phyloP scores from a whole-genome alignment of 2,329 filamentous ascomycete species.

The Venturia pyrina region DNA sequence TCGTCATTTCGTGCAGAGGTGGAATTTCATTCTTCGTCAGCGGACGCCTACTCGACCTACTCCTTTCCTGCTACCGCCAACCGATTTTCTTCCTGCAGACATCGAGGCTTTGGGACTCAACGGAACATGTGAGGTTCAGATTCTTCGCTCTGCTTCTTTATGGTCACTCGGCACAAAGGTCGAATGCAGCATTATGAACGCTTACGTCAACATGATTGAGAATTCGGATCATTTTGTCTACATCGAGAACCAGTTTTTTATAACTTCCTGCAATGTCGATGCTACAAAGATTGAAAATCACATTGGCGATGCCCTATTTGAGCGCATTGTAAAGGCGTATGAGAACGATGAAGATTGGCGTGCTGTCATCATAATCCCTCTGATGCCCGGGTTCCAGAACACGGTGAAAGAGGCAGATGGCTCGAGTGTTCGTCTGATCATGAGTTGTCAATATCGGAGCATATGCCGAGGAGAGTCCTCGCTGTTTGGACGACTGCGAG shows the following conservation, averaged over 20 bases:
- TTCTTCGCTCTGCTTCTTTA: slow-evolving; percentile 76
- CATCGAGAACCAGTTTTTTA: slow-evolving; percentile 98
- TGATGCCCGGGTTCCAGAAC: slow-evolving; percentile 98
- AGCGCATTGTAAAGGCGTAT: slow-evolving; percentile 77
- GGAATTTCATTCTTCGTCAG: slow-evolving; percentile 92
- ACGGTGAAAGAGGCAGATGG: slow-evolving; percentile 90
- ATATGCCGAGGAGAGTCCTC: slow-evolving; percentile 89
- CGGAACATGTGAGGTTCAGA: slow-evolving; percentile 93
- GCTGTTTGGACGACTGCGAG: slow-evolving; percentile 77
- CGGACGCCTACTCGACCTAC: slow-evolving; percentile 88
- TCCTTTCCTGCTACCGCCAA: slow-evolving; percentile 84
- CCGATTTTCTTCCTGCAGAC: slow-evolving; percentile 79
- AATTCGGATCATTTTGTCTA: slow-evolving; percentile 96
- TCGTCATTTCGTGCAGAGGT: slow-evolving; percentile 91
- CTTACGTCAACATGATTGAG: slow-evolving; percentile 89
- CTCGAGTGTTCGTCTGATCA: slow-evolving; percentile 86
- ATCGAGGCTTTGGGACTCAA: slow-evolving; percentile 79
- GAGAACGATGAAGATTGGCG: slow-evolving; percentile 83
- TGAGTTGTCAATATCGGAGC: slow-evolving; percentile 93
- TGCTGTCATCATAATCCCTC: slow-evolving; percentile 77
- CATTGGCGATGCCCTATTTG: slow-evolving; percentile 88
- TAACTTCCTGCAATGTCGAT: slow-evolving; percentile 83
- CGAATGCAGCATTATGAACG: slow-evolving; percentile 92
- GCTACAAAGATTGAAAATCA: slow-evolving; percentile 82
- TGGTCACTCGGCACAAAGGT: slow-evolving; percentile 89